These are phyloP conservation scores for Tolypocladium amazonense DNA, from an alignment of 2,329 filamentous ascomycete genomes.

Conservation along the genomic window DNA sequence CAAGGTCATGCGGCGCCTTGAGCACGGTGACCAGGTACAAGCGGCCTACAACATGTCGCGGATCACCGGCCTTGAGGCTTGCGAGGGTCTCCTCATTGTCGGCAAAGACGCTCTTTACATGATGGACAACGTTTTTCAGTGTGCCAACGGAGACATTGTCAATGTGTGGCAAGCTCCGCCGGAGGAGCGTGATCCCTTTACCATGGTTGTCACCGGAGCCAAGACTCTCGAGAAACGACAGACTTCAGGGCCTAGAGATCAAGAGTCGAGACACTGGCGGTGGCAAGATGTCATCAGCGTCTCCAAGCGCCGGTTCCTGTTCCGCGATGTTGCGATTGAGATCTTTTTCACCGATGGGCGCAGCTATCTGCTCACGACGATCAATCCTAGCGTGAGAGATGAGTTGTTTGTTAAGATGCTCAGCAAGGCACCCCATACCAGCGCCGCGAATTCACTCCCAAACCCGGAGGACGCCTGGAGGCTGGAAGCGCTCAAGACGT, in stretches of 20 bases:
- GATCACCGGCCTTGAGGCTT: slow-evolving; percentile 85
- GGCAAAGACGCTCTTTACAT: slow-evolving; percentile 90
- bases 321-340: slow-evolving; percentile 92
- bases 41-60: slow-evolving; percentile 92
- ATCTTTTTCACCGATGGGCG: slow-evolving; percentile 95
- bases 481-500: slow-evolving; percentile 68
- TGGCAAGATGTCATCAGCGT: slow-evolving; percentile 93
- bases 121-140: slow-evolving; percentile 93
- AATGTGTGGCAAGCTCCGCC: slow-evolving; percentile 88
- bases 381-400: slow-evolving; percentile 63
- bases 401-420: slow-evolving; percentile 70
- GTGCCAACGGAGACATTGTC: slow-evolving; percentile 90
- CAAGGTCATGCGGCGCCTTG: slow-evolving; percentile 89
- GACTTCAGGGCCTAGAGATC: slow-evolving; percentile 47
- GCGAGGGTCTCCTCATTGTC: slow-evolving; percentile 85
- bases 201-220: slow-evolving; percentile 75
- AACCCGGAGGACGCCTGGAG: slow-evolving; percentile 88
- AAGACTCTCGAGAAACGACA: slow-evolving; percentile 50
- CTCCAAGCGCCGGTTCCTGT: slow-evolving; percentile 89
- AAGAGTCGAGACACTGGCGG: slow-evolving; percentile 82
- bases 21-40: slow-evolving; percentile 84
- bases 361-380: slow-evolving; percentile 84
- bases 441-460: slow-evolving; percentile 54
- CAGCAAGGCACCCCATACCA: slow-evolving; percentile 70
- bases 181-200: slow-evolving; percentile 90